Evolutionary conservation across 306 rosid species (phyloP), one percentile per base, ranked within the genome.

Genomic region (Lablab purpureus): DNA sequence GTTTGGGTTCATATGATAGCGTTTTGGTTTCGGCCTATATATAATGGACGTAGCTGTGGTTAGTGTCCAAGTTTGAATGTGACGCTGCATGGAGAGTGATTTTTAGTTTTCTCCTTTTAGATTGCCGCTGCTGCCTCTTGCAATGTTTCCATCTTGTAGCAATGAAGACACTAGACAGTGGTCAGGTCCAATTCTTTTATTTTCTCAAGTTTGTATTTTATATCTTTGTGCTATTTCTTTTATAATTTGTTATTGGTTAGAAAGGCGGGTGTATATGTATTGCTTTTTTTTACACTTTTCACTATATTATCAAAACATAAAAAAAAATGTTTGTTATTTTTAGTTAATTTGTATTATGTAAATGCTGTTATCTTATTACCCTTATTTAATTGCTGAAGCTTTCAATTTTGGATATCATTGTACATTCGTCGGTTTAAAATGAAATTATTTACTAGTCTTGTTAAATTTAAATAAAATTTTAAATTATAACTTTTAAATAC

Each of bases 1-100:
- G 68, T 82, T 78, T 46, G 76, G 80, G 70, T 84, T 71, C 65
- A 67, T 46, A 80, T 75, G 56, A 25, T 76, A 76, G 89, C 83
- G 81, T 79, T 79, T 64, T 79, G 81, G 60, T 85, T 70, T 59
- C 15, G 74, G 76, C 77, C 54, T 78, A 45, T 45, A 45, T 45
- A 74, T 72, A 80, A 77, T 73, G 89, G 80, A 81, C 80, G 32
- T 40, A 77, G 86, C 82, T 73, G 84, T 82, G 77, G 58, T 77
- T 87, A 82, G 82, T 80, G 75, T 74, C 82, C 60, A 62, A 84
- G 80, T 85, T 74, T 88, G 88, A 79, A 88, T 89, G 89, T 82
- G 91, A 85, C 66, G 83, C 90, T 72, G 88, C 84, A 82, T 84
- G 82, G 84, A 83, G 90, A 90, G 91, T 90, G 92, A 62, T 79